A percentile compares a stretch with the other conserved stretches of the same genome.
Evolutionary conservation across 306 rosid genomes (phyloP).

Genomic region (Cucurbita ficifolia): DNA sequence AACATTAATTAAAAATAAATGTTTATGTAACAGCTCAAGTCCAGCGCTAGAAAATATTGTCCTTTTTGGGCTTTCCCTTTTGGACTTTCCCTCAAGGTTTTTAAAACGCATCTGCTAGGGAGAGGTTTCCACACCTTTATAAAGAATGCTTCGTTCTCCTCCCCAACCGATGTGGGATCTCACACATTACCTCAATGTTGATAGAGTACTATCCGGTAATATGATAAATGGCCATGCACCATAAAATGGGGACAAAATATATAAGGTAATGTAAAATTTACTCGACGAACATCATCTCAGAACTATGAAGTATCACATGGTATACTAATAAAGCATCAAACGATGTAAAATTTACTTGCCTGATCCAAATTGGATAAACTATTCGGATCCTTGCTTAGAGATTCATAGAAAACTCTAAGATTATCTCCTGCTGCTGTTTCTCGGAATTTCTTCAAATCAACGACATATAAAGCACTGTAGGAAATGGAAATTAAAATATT

Average conservation of each 20-base stretch:
- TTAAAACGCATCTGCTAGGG: too few species aligned
- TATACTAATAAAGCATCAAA: not conserved
- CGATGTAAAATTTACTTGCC: constrained; percentile 28
- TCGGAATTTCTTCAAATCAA: constrained; percentile 83
- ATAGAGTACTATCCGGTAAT: not conserved
- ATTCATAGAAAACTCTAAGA: constrained; percentile 96
- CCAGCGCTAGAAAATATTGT: too few species aligned
- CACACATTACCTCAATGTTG: not conserved
- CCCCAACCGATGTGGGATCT: too few species aligned
- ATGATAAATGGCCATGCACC: not conserved
- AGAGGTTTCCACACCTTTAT: too few species aligned
- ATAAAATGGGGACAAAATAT: not conserved
- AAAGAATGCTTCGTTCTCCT: too few species aligned
- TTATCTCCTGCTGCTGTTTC: constrained; percentile 99
- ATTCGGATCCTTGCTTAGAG: constrained; percentile 97
- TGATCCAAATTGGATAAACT: constrained; percentile 94
- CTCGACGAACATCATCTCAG: not conserved
- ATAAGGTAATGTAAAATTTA: not conserved
- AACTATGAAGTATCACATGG: not conserved
- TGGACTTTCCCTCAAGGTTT: too few species aligned
- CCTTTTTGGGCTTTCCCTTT: too few species aligned
- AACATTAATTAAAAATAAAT: not conserved
- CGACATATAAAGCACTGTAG: constrained; percentile 90
- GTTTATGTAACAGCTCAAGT: not conserved
- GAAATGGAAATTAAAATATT: constrained; percentile 1